Base-by-base conservation (phyloP, 2,329 filamentous ascomycete genomes). In the Boeremia lycopersici region DNA sequence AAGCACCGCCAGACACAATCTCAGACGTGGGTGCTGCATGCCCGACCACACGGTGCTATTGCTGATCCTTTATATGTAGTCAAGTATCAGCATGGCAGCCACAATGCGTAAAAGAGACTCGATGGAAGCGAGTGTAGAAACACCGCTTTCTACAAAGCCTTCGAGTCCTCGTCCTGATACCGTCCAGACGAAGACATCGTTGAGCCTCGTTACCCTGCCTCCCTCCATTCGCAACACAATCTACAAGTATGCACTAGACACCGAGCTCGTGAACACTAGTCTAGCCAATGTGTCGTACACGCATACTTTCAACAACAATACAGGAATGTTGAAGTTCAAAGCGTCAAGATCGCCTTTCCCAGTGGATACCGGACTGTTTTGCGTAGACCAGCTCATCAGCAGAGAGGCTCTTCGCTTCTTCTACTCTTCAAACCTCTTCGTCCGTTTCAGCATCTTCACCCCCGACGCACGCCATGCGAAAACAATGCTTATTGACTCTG, bases 241-340 rank as follows among this genome's bases (percentile, higher is more conserved):
- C 43, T 72, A 72, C 61, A 63, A 61, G 28, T 63, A 73, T 57
- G 53, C 67, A 17, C 64, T 74, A 8, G 71, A 74, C 50, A 71
- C 69, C 9, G 71, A 74, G 34, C 58, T 70, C n/a, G 69, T 71
- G 43, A 72, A 72, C 42, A 54, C 63, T 8, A 64, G 64, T 36
- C 42, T 62, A 13, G 39, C 62, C 8, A 68, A 69, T 33, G 68
- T 74, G 13, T 72, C 71, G 4, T 74, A 74, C 47, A 68, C 55
- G 0, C 65, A 69, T 40, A 48, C 60, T 13, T 57, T 69, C 39
- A 55, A 64, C 33, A 61, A 51, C 15, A 44, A 63, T 2, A 47
- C 53, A 3, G 47, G 48, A 10, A 12, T 41, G 11, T 55, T 74
- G 8, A 59, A 60, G 2, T 72, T 73, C 62, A 61, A 53, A 11